Evolutionary conservation across 306 rosid genomes (phyloP), one percentile per base, ranked within the genome.

Genomic region (Albizia julibrissin): DNA sequence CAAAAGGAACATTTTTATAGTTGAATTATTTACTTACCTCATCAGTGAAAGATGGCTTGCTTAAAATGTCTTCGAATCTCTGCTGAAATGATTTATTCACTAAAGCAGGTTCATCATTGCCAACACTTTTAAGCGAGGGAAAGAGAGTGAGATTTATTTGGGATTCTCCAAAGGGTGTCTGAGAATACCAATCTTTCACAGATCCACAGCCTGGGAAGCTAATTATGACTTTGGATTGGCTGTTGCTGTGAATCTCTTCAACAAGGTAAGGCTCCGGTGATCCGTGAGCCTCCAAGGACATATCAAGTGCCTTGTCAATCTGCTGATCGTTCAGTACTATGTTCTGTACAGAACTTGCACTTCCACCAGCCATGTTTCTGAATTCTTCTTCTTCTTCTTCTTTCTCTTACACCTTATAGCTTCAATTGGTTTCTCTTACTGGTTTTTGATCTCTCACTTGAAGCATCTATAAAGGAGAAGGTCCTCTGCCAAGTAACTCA

Each of bases 71-170:
- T 54, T 87, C 64, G 67, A 93, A 92, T 82, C 86, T 83, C 8
- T 33, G 54, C 7, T 81, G 52, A 29, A 89, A 93, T 1, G 90
- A 90, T 64, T 82, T 58, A 42, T 92, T 95, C 3, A 92, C 88
- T 9, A 11, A 40, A 54, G 94, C 98, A 68, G 59, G 40, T 66
- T 91, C 91, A 49, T 86, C 85, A 18, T 85, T 89, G 0, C 99
- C 93, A 78, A 95, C 61, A 81, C 94, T 92, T 87, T 68, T 89
- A 24, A 92, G 76, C 0, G 90, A 88, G 58, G 94, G 96, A 67
- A 93, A 95, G 3, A 61, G 39, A 0, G 1, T 1, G 31, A 39
- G 50, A 78, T 90, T 61, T 79, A 89, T 85, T 78, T 80, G 19
- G 1, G 90, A 69, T 77, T 79, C 94, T 6, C 96, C 99, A 29